Percentiles rank a stretch among this genome's conserved stretches.
phyloP scores from a whole-genome alignment of 2,329 filamentous ascomycete genomes.

The Exophiala xenobiotica region DNA sequence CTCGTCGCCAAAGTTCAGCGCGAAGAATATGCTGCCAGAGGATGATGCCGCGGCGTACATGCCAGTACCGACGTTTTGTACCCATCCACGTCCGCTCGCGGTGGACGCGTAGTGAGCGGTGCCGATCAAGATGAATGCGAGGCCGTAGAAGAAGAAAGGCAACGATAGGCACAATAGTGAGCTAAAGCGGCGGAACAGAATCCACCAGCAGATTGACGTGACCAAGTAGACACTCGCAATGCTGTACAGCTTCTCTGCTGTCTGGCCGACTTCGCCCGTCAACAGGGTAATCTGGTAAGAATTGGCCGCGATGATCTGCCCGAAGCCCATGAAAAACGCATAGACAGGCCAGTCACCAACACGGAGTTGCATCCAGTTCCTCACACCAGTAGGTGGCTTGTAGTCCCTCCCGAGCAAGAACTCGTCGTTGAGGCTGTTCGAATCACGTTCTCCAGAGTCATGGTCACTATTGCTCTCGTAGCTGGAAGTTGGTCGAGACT shows the following conservation, averaged over 20 bases:
- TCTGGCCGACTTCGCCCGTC: conserved; percentile 61
- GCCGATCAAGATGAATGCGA: conserved; percentile 64
- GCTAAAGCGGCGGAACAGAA: conserved; percentile 58
- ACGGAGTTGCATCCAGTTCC: conserved; percentile 56
- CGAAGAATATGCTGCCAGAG: conserved; percentile 64
- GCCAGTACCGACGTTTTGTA: conserved; percentile 62
- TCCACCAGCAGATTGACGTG: conserved; percentile 63
- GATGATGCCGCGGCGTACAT: conserved; percentile 63
- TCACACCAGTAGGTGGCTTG: conserved; percentile 55
- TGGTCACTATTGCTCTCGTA: conserved; percentile 39
- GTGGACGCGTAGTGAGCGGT: conserved; percentile 56
- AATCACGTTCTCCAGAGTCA: conserved; percentile 30
- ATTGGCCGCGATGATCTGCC: conserved; percentile 64
- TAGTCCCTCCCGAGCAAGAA: conserved; percentile 59
- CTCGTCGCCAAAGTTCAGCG: conserved; percentile 66
- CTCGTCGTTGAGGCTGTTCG: conserved; percentile 44
- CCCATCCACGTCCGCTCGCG: conserved; percentile 45
- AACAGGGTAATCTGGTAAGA: conserved; percentile 69
- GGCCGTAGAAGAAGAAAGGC: conserved; percentile 63
- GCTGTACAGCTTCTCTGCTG: conserved; percentile 59
- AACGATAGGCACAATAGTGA: conserved; percentile 58
- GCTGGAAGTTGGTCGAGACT: conserved; percentile 36
- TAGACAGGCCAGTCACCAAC: conserved; percentile 66
- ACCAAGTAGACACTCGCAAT: conserved; percentile 60
- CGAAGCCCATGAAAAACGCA: conserved; percentile 60